Percentiles rank a stretch among this genome's conserved stretches.
These are phyloP conservation scores for Coleophoma cylindrospora DNA, from an alignment of 2,329 filamentous ascomycete species.

Conservation along the genomic window DNA sequence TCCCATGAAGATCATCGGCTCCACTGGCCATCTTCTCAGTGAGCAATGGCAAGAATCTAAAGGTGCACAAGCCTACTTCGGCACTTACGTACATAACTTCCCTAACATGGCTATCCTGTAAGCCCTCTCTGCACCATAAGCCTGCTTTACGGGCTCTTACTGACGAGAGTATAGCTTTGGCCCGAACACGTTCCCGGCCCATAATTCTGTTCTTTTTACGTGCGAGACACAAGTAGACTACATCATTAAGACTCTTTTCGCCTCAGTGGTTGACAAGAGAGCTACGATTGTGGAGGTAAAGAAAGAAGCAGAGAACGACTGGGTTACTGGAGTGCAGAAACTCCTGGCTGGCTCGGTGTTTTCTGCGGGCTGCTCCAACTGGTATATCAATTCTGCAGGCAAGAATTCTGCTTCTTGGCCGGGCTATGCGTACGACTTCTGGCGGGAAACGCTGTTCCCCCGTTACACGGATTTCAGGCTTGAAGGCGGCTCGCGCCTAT, in stretches of 20 bases:
- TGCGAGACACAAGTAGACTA: constrained; percentile 27
- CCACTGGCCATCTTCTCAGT: constrained; percentile 16
- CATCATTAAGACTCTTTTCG: constrained; percentile 22
- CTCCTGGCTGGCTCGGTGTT: constrained; percentile 30
- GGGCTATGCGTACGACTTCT: constrained; percentile 24
- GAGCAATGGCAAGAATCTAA: constrained; percentile 25
- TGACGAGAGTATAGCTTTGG: constrained; percentile 10
- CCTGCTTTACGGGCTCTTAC: background rate
- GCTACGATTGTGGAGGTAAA: constrained; percentile 31
- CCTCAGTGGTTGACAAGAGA: constrained; percentile 27
- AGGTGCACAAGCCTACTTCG: constrained; percentile 27
- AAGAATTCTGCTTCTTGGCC: constrained; percentile 34
- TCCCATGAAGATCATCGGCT: constrained; percentile 26
- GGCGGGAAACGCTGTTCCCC: constrained; percentile 23
- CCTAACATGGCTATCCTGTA: constrained; percentile 21
- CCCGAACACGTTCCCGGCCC: constrained; percentile 24
- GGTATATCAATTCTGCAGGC: constrained; percentile 33
- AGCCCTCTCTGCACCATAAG: background rate
- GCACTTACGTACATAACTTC: constrained; percentile 20
- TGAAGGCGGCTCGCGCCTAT: background rate
- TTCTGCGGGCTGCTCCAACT: constrained; percentile 32
- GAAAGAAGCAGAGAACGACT: constrained; percentile 25
- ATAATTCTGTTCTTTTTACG: constrained; percentile 28
- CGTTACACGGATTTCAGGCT: constrained; percentile 11
- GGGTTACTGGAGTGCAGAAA: constrained; percentile 25